A percentile compares a stretch with the other conserved stretches of the same genome.
Evolutionary conservation across 257 asterid genomes (phyloP).

Genomic region (Nicotiana sylvestris): DNA sequence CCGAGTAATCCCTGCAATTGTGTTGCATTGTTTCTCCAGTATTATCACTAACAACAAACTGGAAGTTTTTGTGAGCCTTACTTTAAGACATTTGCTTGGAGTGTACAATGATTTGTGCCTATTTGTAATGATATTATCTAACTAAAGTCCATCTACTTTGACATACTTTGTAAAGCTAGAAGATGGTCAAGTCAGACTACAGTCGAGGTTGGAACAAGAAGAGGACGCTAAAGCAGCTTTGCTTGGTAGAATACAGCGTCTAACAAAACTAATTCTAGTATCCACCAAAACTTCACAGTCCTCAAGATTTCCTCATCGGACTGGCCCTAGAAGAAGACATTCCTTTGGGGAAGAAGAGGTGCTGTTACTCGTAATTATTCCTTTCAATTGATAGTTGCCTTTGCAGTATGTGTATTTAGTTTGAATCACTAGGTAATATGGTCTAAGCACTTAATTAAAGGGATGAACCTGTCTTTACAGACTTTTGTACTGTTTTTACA

Average conservation of each 20-base stretch:
- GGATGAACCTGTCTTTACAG: not conserved
- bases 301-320: constrained; percentile 67
- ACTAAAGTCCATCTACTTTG: constrained; percentile 11
- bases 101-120: not conserved
- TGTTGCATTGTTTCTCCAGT: not conserved
- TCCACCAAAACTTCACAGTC: constrained; percentile 84
- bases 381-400: constrained; percentile 19
- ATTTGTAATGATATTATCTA: not conserved
- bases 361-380: not conserved
- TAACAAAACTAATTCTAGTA: constrained; percentile 91
- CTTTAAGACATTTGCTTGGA: not conserved
- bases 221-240: constrained; percentile 99
- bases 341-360: constrained; percentile 99
- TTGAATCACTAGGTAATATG: not conserved
- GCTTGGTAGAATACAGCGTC: constrained; percentile 91
- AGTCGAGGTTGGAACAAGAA: constrained; percentile 97
- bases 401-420: constrained; percentile 19
- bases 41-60: not conserved
- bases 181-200: constrained; percentile 98
- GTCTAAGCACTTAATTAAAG: not conserved
- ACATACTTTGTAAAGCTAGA: constrained; percentile 70
- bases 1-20: not conserved
- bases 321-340: constrained; percentile 84
- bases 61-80: not conserved
- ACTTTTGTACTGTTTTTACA: not conserved